phyloP scores from a whole-genome alignment of 495 filamentous ascomycete species.

The Neurospora sp. region DNA sequence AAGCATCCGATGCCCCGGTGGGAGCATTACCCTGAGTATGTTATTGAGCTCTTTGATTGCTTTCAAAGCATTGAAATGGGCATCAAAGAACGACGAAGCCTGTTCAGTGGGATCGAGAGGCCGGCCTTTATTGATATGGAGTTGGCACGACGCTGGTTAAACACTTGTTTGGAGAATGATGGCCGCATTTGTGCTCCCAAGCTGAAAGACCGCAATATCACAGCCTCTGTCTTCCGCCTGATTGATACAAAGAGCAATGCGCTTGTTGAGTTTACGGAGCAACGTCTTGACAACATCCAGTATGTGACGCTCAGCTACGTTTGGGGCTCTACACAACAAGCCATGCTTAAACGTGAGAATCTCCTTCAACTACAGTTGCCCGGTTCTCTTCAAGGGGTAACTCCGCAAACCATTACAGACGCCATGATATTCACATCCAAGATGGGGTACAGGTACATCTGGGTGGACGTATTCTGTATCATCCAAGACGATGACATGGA shows the following conservation, averaged over 20 bases:
- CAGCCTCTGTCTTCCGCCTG: no score
- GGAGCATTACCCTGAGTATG: neutral
- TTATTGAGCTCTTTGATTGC: neutral
- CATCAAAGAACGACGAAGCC: neutral
- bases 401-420: conserved; percentile 19
- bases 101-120: neutral
- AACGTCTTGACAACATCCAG: rapidly evolving
- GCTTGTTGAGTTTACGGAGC: no score
- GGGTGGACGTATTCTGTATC: conserved; percentile 30
- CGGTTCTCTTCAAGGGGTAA: no score
- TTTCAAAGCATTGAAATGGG: neutral
- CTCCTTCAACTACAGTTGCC: no score
- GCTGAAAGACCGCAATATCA: no score
- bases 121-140: neutral
- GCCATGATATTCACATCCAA: conserved; percentile 13
- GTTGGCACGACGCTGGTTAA: neutral
- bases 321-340: conserved; percentile 10
- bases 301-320: conserved; percentile 19
- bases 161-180: neutral
- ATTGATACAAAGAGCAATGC: no score
- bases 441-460: conserved; percentile 18
- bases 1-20: neutral
- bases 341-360: conserved; percentile 1
- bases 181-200: neutral
- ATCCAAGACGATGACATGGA: conserved; percentile 19